These are phyloP conservation scores for Umbelopsis sp. DNA, from an alignment of 192 early-diverging fungal genomes.

Conservation along the genomic window DNA sequence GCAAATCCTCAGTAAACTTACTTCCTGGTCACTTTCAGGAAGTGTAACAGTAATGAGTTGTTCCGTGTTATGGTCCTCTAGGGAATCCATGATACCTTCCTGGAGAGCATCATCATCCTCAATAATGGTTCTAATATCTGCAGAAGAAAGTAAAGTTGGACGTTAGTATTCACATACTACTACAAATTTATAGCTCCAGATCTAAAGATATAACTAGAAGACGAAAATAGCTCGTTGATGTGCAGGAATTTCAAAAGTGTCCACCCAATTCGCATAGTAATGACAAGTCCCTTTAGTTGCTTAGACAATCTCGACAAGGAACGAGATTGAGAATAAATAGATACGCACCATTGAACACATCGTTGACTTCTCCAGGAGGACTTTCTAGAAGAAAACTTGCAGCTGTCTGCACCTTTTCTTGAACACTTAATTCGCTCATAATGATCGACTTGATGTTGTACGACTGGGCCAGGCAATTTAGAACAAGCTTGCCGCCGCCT, in stretches of 20 bases:
- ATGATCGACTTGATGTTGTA: neutral
- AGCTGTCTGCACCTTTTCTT: conserved; percentile 77
- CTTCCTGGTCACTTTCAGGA: conserved; percentile 66
- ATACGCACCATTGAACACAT: conserved; percentile 90
- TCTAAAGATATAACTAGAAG: too few species aligned
- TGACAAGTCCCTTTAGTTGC: too few species aligned
- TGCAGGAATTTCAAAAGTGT: too few species aligned
- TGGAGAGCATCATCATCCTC: conserved; percentile 78
- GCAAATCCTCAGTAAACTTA: conserved; percentile 21
- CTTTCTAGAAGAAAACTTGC: conserved; percentile 77
- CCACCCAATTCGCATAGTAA: too few species aligned
- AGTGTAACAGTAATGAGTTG: conserved; percentile 74
- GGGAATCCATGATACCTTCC: conserved; percentile 62
- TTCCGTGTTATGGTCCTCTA: conserved; percentile 86
- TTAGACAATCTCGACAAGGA: neutral
- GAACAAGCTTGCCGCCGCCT: neutral
- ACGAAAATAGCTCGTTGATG: too few species aligned
- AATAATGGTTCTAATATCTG: conserved; percentile 89
- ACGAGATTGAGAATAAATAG: neutral
- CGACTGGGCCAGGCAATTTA: neutral
- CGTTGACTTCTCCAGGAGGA: conserved; percentile 97
- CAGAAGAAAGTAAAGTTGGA: neutral
- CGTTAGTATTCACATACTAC: neutral
- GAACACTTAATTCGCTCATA: conserved; percentile 35
- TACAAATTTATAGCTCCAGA: neutral